Base-by-base conservation (phyloP, 495 filamentous ascomycete genomes). In the Sporormia fimetaria region DNA sequence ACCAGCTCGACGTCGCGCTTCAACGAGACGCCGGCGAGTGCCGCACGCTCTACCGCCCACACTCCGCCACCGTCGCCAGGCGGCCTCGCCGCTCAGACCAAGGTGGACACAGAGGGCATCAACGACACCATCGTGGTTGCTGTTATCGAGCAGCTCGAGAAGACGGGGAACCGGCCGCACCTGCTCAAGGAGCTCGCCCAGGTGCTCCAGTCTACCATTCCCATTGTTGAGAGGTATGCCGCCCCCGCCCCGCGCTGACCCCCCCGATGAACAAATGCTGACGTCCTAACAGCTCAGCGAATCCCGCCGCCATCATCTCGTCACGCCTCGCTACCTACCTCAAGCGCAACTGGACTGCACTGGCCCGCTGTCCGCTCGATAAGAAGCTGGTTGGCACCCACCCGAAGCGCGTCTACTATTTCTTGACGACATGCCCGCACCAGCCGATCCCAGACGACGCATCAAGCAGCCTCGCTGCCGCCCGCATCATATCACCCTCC, bases 381-480 rank as follows among this genome's bases (percentile, higher is more conserved):
- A 98, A 96, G 63, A 85, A 92, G 64, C 76, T 95, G 40, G 80
- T 93, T 55, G 76, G 83, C 21, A 79, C 88, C 25, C 88, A 96
- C 55, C 90, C 90, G 17, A 81, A 85, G 55, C 84, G 90, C 63
- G 86, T 93, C 37, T 98, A 93, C 64, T 98, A 87, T 61, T 95
- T 83, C 63, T 74, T 98, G 34, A 90, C 85, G 25, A 94, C 83
- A 6, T 76, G 66, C 46, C 76, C 81, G 33, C 83, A 76, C 51
- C 86, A 92, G 60, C 75, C 83, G 31, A 73, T 96, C 17, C 87
- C 87, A 1, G 78, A 52, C 29, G 40, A 43, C 31, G 36, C 85
- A 52, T 60, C 59, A 8, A 59, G 49, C 36, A 45, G 65, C 30
- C 46, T 51, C 5, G 60, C 68, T 42, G 63, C 68, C 38, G 70